Evolutionary conservation across 2,329 filamentous ascomycete genomes (phyloP).

Genomic region (Amphichorda felina): DNA sequence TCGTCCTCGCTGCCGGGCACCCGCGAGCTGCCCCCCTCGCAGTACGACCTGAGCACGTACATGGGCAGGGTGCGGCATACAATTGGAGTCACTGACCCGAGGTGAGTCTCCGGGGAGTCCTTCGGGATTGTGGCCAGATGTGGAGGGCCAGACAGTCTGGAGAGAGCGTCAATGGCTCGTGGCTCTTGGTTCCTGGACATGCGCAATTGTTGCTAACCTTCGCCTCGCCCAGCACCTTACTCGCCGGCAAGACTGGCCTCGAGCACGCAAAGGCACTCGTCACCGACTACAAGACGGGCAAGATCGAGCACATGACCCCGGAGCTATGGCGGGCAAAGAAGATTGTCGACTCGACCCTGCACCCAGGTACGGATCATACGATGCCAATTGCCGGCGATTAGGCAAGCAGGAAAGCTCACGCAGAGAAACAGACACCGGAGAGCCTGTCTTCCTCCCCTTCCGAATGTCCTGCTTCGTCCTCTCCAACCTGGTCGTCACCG

Average conservation of each 20-base stretch:
- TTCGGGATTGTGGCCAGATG: too few species aligned
- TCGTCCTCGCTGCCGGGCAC: constrained; percentile 53
- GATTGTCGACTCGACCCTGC: constrained; percentile 89
- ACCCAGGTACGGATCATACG: constrained; percentile 58
- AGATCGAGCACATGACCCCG: constrained; percentile 68
- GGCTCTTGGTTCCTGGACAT: too few species aligned
- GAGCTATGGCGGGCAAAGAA: constrained; percentile 95
- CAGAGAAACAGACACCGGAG: constrained; percentile 65
- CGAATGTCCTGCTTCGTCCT: constrained; percentile 95
- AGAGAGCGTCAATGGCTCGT: too few species aligned
- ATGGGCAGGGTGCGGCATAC: constrained; percentile 90
- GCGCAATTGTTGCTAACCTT: neutral
- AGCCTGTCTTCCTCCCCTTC: constrained; percentile 86
- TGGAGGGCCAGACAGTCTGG: too few species aligned
- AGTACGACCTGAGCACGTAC: constrained; percentile 87
- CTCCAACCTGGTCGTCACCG: constrained; percentile 88
- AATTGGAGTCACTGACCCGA: constrained; percentile 83
- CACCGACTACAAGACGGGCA: constrained; percentile 75
- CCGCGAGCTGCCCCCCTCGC: constrained; percentile 80
- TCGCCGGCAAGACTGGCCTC: constrained; percentile 66
- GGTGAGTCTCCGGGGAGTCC: constrained; percentile 50
- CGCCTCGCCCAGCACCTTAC: constrained; percentile 55
- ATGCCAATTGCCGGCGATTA: neutral
- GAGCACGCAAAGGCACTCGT: constrained; percentile 78
- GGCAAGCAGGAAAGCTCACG: neutral